phyloP scores from a whole-genome alignment of 768 basidiomycete species.

The Panellus pusillus region DNA sequence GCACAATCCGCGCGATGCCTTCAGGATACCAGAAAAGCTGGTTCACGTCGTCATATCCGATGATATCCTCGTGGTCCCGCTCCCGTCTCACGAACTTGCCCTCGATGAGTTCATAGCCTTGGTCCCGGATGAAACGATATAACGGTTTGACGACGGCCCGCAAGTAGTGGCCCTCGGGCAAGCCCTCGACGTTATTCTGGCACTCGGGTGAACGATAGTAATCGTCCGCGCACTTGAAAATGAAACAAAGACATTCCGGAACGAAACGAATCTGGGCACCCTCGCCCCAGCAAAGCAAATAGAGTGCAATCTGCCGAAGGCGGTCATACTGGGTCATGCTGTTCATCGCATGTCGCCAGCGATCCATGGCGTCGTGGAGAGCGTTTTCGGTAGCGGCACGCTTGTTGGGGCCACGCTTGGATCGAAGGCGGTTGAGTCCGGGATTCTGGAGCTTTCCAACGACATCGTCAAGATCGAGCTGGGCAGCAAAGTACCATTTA shows the following conservation, averaged over 20 bases:
- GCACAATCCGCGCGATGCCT: slow-evolving; percentile 88
- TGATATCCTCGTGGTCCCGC: slow-evolving; percentile 89
- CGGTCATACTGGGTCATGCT: slow-evolving; percentile 99
- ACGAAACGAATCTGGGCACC: slow-evolving; percentile 96
- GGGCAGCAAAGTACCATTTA: slow-evolving; percentile 99
- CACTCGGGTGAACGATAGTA: slow-evolving; percentile 99
- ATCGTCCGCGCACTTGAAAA: slow-evolving; percentile 99
- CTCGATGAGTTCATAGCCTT: slow-evolving; percentile 95
- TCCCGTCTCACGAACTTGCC: slow-evolving; percentile 94
- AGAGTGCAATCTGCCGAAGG: slow-evolving; percentile 93
- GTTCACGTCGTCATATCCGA: slow-evolving; percentile 99
- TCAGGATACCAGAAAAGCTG: slow-evolving; percentile 99
- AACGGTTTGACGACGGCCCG: slow-evolving; percentile 88
- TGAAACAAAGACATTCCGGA: slow-evolving; percentile 97
- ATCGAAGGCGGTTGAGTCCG: slow-evolving; percentile 80
- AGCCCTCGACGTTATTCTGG: slow-evolving; percentile 87
- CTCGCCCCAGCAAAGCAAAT: slow-evolving; percentile 96
- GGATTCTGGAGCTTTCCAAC: slow-evolving; percentile 92
- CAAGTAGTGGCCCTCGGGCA: slow-evolving; percentile 94
- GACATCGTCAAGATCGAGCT: slow-evolving; percentile 97
- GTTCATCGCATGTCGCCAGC: slow-evolving; percentile 98
- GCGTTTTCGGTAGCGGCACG: slow-evolving; percentile 58
- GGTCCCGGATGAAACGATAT: slow-evolving; percentile 95
- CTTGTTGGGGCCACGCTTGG: slow-evolving; percentile 53
- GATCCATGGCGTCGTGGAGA: slow-evolving; percentile 80